A percentile compares a stretch with the other conserved stretches of the same genome.
These are phyloP conservation scores for Exophiala dermatitidis DNA, from an alignment of 2,329 filamentous ascomycete genomes.

Conservation along the genomic window DNA sequence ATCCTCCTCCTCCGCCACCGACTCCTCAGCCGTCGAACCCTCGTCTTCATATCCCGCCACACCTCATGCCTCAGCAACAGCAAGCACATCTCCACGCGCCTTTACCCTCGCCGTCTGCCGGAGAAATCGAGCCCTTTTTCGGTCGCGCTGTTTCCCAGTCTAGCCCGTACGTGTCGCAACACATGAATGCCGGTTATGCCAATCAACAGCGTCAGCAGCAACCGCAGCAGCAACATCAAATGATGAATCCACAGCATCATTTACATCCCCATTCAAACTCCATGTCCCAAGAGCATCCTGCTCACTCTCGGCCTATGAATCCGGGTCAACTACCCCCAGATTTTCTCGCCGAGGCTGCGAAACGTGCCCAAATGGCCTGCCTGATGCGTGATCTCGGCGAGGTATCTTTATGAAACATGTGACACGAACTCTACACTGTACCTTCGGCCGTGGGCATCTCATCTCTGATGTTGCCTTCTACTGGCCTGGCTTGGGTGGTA, in stretches of 20 bases:
- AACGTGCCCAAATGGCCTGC: conserved; percentile 82
- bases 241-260: conserved; percentile 18
- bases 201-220: conserved; percentile 8
- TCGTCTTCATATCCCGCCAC: conserved; percentile 20
- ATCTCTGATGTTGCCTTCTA: too few species aligned
- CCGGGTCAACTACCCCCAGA: conserved; percentile 62
- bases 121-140: conserved; percentile 24
- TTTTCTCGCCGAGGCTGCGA: conserved; percentile 86
- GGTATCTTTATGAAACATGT: conserved; percentile 46
- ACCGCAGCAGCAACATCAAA: conserved; percentile 18
- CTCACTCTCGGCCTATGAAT: conserved; percentile 12
- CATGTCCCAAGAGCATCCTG: conserved; percentile 24
- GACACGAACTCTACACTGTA: neutral
- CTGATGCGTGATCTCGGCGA: conserved; percentile 80
- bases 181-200: conserved; percentile 13
- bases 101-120: conserved; percentile 26
- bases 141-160: conserved; percentile 20
- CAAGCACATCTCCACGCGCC: conserved; percentile 21
- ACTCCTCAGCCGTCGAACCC: conserved; percentile 18
- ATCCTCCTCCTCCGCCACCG: conserved; percentile 17
- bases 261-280: conserved; percentile 26
- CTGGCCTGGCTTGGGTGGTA: too few species aligned
- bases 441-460: neutral
- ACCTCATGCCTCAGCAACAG: conserved; percentile 21
- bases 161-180: conserved; percentile 17